These are phyloP conservation scores for Tirmania nivea DNA, from an alignment of 495 filamentous ascomycete genomes.

Conservation along the genomic window DNA sequence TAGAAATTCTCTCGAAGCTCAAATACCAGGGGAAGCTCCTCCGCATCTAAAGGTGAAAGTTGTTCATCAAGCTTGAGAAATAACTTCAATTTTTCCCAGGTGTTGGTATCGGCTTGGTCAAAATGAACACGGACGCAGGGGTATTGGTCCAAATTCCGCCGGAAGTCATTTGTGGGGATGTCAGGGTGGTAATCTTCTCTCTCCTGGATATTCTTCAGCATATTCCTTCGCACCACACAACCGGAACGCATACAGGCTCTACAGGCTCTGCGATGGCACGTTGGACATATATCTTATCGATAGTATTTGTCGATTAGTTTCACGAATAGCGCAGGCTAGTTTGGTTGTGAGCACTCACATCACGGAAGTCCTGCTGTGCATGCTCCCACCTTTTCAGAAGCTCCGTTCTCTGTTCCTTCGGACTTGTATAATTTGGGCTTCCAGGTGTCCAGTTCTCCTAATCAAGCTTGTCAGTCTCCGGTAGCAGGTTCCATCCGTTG, in stretches of 20 bases:
- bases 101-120: background rate
- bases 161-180: background rate
- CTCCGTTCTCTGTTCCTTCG: background rate
- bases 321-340: too few relatives aligned
- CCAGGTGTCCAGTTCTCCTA: background rate
- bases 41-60: background rate
- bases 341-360: background rate
- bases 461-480: too few relatives aligned
- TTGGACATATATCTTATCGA: too few relatives aligned
- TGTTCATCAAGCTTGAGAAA: background rate
- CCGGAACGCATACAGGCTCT: too few relatives aligned
- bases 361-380: background rate
- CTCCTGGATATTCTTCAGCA: background rate
- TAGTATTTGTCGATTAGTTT: too few relatives aligned
- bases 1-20: background rate
- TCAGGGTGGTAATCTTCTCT: background rate
- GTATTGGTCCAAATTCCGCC: background rate
- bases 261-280: too few relatives aligned
- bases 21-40: background rate
- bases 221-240: too few relatives aligned
- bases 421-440: background rate
- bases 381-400: background rate
- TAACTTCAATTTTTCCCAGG: background rate
- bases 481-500: too few relatives aligned
- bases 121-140: background rate